These are phyloP conservation scores for Stylosanthes scabra DNA, from an alignment of 331 rosid genomes.

Conservation along the genomic window DNA sequence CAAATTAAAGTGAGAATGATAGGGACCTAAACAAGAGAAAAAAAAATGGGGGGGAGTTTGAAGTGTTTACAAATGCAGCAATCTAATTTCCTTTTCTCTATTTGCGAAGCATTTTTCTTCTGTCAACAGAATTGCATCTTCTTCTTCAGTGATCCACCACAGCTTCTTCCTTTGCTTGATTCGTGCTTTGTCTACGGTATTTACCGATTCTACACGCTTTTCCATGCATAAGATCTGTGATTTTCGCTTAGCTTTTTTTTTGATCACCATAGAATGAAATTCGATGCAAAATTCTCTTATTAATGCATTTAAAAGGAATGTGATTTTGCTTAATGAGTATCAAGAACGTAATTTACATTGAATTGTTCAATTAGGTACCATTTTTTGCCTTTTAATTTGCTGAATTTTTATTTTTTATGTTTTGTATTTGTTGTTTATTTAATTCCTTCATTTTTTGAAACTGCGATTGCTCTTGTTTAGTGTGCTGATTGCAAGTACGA, in stretches of 20 bases:
- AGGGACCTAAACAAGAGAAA: not conserved
- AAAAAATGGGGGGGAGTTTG: not conserved
- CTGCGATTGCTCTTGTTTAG: too few relatives aligned
- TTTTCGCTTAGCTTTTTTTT: conserved; percentile 50
- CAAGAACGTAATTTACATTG: not conserved
- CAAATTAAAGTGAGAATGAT: too few relatives aligned
- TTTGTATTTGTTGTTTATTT: not conserved
- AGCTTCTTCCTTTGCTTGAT: conserved; percentile 35
- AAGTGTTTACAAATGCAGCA: not conserved
- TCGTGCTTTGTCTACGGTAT: conserved; percentile 39
- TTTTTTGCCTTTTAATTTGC: not conserved
- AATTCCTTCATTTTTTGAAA: not conserved
- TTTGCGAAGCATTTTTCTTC: not conserved
- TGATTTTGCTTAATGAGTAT: not conserved
- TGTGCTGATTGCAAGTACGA: not conserved
- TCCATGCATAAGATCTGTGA: conserved; percentile 52
- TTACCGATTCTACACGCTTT: conserved; percentile 53
- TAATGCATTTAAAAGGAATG: not conserved
- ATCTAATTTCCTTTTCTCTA: not conserved
- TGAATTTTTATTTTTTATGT: not conserved
- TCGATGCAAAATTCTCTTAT: too few relatives aligned
- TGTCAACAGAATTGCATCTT: conserved; percentile 52
- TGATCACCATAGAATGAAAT: not conserved
- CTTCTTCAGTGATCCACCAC: conserved; percentile 65
- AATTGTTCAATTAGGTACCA: not conserved